These are phyloP conservation scores for Cladosporium austrohemisphaericum DNA, from an alignment of 2,329 filamentous ascomycete genomes.

Conservation along the genomic window DNA sequence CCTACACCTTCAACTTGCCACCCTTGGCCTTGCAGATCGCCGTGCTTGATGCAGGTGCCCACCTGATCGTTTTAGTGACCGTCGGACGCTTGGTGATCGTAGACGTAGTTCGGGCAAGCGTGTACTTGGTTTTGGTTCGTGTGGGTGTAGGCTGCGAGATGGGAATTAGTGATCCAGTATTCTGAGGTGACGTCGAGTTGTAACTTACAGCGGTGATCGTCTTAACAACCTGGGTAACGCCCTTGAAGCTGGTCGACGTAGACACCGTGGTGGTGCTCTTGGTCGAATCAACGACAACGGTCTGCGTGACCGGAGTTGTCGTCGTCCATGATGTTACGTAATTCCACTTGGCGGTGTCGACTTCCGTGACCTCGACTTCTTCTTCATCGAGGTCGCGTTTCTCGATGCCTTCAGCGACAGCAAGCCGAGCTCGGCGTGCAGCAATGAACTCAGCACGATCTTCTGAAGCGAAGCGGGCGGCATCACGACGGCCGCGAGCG, in stretches of 20 bases:
- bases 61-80: conserved; percentile 17
- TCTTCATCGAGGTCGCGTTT: conserved; percentile 33
- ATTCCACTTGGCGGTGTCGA: conserved; percentile 28
- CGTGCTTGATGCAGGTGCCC: conserved; percentile 11
- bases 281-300: conserved; percentile 4
- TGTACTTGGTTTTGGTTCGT: conserved; percentile 18
- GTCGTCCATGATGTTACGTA: conserved; percentile 18
- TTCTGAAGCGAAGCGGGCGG: conserved; percentile 11
- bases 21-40: conserved; percentile 21
- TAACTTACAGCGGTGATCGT: conserved; percentile 19
- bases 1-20: conserved; percentile 20
- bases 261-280: conserved; percentile 10
- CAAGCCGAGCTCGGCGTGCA: conserved; percentile 28
- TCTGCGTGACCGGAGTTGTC: conserved; percentile 1
- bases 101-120: conserved; percentile 15
- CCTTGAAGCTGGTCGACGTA: conserved; percentile 13
- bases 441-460: conserved; percentile 22
- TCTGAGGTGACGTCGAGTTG: neutral
- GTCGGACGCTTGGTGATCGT: conserved; percentile 16
- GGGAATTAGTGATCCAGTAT: neutral
- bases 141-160: conserved; percentile 10
- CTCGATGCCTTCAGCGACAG: conserved; percentile 16
- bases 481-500: conserved; percentile 10
- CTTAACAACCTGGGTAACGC: conserved; percentile 9
- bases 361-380: conserved; percentile 32